phyloP scores from a whole-genome alignment of 768 basidiomycete genomes.

The Mrakia blollopis region DNA sequence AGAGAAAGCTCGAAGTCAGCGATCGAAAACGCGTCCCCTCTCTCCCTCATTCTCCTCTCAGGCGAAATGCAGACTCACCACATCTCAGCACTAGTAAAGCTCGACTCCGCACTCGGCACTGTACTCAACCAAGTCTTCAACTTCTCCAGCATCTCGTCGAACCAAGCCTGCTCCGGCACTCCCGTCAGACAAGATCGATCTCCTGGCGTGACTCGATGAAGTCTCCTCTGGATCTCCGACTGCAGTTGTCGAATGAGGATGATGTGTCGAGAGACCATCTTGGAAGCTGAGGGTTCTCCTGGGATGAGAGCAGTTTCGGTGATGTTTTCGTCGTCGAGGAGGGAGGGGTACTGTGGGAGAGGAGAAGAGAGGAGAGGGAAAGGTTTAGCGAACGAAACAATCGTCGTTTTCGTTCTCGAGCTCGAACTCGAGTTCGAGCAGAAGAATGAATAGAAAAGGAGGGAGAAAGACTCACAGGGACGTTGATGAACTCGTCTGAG shows the following conservation, averaged over 20 bases:
- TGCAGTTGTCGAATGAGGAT: conserved; percentile 43
- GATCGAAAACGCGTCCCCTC: too few species aligned
- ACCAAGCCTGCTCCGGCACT: conserved; percentile 41
- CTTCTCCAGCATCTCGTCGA: conserved; percentile 41
- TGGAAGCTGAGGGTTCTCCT: conserved; percentile 1
- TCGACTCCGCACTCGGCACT: conserved; percentile 43
- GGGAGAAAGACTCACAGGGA: conserved; percentile 37
- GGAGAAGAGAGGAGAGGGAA: background rate
- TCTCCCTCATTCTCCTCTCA: background rate
- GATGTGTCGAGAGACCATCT: conserved; percentile 37
- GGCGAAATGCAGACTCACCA: conserved; percentile 32
- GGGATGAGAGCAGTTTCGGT: conserved; percentile 22
- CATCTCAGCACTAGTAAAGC: conserved; percentile 42
- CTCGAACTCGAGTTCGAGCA: too few species aligned
- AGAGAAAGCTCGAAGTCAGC: too few species aligned
- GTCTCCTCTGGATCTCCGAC: conserved; percentile 42
- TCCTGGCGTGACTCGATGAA: conserved; percentile 41
- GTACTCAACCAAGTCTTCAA: conserved; percentile 43
- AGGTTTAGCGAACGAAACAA: background rate
- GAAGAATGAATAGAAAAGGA: background rate
- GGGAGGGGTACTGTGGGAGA: conserved; percentile 37
- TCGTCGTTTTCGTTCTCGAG: background rate
- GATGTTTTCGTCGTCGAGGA: conserved; percentile 42
- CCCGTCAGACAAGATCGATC: conserved; percentile 27
- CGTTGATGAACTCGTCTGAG: conserved; percentile 45